Conservation (phyloP, 2,329 filamentous ascomycete genomes). For the Diaporthe velutina region DNA sequence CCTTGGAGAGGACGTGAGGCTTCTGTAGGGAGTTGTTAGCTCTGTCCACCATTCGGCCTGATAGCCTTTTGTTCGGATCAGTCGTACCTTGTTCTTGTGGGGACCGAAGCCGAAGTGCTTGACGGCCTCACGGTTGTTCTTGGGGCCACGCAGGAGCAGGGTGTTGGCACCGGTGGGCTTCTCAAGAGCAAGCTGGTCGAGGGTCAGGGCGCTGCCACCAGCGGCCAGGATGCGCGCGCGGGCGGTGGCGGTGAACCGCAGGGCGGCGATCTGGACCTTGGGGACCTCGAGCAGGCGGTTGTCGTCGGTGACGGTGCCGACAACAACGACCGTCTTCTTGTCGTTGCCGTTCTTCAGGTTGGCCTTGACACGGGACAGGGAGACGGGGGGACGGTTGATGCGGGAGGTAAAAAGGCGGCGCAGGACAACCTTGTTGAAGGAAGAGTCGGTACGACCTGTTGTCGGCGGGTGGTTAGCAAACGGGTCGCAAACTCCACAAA, state of each 20-base stretch:
- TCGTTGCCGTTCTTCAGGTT: constrained; percentile 74
- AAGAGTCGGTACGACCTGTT: constrained; percentile 91
- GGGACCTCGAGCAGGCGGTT: constrained; percentile 91
- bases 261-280: constrained; percentile 93
- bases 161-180: constrained; percentile 98
- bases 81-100: constrained; percentile 92
- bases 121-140: constrained; percentile 97
- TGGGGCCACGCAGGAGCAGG: constrained; percentile 95
- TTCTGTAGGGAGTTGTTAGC: constrained; percentile 72
- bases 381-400: constrained; percentile 97
- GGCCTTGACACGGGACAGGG: constrained; percentile 87
- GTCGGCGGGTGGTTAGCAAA: constrained; percentile 1
- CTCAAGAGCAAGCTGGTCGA: constrained; percentile 96
- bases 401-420: constrained; percentile 98
- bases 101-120: constrained; percentile 99
- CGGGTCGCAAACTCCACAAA: neutral
- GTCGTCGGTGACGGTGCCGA: constrained; percentile 98
- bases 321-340: constrained; percentile 90
- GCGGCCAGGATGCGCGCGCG: constrained; percentile 93
- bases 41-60: neutral
- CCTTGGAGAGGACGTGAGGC: constrained; percentile 97
- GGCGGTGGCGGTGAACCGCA: constrained; percentile 96
- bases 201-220: constrained; percentile 93
- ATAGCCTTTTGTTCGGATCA: constrained; percentile 5
- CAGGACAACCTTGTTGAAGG: constrained; percentile 99